A percentile compares a stretch with the other conserved stretches of the same genome.
phyloP scores from a whole-genome alignment of 306 rosid genomes.

The Begonia masoniana region DNA sequence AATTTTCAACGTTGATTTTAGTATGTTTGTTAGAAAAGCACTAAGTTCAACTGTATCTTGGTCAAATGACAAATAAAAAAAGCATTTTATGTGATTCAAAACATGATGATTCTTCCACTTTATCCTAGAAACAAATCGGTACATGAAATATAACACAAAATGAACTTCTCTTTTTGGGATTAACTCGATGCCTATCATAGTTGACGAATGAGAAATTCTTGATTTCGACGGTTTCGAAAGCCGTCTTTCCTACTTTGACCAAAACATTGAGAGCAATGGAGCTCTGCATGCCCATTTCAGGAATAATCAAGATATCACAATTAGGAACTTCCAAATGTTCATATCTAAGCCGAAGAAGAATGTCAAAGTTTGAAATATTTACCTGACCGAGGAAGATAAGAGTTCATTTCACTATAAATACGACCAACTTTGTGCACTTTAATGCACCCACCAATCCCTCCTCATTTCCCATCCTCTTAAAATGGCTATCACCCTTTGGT shows the following conservation, averaged over 20 bases:
- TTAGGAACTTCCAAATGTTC: not conserved
- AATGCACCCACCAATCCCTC: not conserved
- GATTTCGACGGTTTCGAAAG: too few relatives aligned
- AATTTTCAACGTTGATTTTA: not conserved
- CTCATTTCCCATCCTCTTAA: not conserved
- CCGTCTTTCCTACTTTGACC: too few relatives aligned
- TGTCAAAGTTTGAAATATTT: not conserved
- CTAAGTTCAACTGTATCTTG: not conserved
- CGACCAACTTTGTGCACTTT: constrained; percentile 5
- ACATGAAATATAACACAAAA: not conserved
- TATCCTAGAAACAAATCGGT: not conserved
- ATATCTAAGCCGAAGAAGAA: not conserved
- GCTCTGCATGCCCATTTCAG: too few relatives aligned
- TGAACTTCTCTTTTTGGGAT: not conserved
- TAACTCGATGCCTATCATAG: not conserved
- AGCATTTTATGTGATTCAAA: too few relatives aligned
- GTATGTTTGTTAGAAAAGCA: not conserved
- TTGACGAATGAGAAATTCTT: too few relatives aligned
- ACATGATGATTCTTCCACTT: too few relatives aligned
- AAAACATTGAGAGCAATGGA: too few relatives aligned
- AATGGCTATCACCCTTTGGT: constrained; percentile 40
- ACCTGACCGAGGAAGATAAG: not conserved
- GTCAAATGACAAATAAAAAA: not conserved
- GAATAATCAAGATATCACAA: too few relatives aligned
- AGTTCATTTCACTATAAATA: constrained; percentile 7